These are phyloP conservation scores for Suillus ampliporus DNA, from an alignment of 768 basidiomycete genomes.

Conservation along the genomic window DNA sequence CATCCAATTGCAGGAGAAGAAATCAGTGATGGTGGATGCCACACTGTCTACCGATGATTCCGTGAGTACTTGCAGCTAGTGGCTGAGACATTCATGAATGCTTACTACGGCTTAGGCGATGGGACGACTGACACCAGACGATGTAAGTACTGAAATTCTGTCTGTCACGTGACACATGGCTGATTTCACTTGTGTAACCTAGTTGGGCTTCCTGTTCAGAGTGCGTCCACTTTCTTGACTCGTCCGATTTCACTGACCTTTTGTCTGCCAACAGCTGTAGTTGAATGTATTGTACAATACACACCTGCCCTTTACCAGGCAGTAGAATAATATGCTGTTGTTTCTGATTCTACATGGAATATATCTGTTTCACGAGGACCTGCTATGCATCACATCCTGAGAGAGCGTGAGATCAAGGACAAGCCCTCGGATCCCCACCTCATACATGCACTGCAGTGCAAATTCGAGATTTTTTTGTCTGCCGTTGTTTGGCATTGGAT, in stretches of 20 bases:
- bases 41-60: conserved; percentile 84
- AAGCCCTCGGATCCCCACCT: too few relatives aligned
- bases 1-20: conserved; percentile 93
- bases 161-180: conserved; percentile 6
- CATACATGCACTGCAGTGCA: too few relatives aligned
- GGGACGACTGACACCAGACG: conserved; percentile 90
- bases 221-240: conserved; percentile 31
- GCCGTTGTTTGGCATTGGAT: too few relatives aligned
- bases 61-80: conserved; percentile 43
- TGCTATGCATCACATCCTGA: too few relatives aligned
- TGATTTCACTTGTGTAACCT: conserved; percentile 12
- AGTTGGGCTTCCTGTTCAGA: conserved; percentile 54
- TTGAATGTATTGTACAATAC: not conserved
- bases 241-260: not conserved
- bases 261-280: not conserved
- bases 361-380: not conserved
- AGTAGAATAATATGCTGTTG: not conserved
- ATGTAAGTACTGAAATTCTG: conserved; percentile 49
- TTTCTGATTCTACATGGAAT: not conserved
- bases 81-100: conserved; percentile 17
- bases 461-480: too few relatives aligned
- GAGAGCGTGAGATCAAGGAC: too few relatives aligned
- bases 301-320: not conserved
- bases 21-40: conserved; percentile 92
- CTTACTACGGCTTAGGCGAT: conserved; percentile 62